Evolutionary conservation across 176 grass and related monocot genomes (phyloP), one percentile per base, ranked within the genome.

Genomic region (Avena eriantha): DNA sequence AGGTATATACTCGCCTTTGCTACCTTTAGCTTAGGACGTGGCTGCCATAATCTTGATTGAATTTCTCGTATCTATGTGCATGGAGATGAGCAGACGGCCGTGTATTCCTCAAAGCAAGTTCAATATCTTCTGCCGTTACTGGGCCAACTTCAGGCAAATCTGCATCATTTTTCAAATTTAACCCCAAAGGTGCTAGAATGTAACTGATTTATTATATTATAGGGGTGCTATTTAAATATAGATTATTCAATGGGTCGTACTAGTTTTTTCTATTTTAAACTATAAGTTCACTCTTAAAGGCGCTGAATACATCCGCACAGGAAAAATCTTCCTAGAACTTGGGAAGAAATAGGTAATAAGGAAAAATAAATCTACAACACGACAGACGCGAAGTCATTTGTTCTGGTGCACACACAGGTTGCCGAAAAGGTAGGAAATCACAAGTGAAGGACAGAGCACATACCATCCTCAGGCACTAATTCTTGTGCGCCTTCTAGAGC

Each of bases 21-120:
- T 34, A 76, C 72, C 73, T 83, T 89, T 83, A 95, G 50, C 80
- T 76, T 49, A 91, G 76, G 72, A 94, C 80, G 78, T 98, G 93
- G 76, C 96, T 98, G 43, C 96, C 96, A 82, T 98, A 98, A 87
- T 98, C 96, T 79, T 92, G 78, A 76, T 98, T 95, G 79, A 98
- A 94, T 46, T 98, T 89, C 36, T 94, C 86, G n/a, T 95, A 98
- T 68, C 96, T 87, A 65, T 94, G 93, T 70, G 92, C 93, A 86
- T 98, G 91, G 80, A 98, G 88, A 92, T 92, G 93, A 51, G 96
- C 93, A 73, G 96, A 98, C 1, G 93, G 93, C 66, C 96, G 86
- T 68, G 93, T 95, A 87, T 98, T 98, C 47, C 74, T 95, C 74
- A 98, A 87, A 84, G 93, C 96, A 80, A 95, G 78, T 39, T 95